Percentiles rank a stretch among this genome's conserved stretches.
These are phyloP conservation scores for Plenodomus biglobosus DNA, from an alignment of 2,329 filamentous ascomycete species.

Conservation along the genomic window DNA sequence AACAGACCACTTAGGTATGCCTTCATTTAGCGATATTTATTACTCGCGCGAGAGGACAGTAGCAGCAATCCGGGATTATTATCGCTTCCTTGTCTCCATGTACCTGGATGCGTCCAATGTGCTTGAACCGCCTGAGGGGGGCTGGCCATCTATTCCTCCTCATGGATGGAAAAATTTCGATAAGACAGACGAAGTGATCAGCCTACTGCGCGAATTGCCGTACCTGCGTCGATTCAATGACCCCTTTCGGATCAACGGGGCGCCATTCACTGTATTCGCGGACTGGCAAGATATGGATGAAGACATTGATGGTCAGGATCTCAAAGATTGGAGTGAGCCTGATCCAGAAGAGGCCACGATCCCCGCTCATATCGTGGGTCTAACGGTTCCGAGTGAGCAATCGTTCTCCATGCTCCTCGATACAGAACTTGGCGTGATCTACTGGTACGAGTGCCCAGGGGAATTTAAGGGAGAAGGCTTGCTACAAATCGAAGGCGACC, in stretches of 20 bases:
- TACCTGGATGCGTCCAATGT: conserved; percentile 12
- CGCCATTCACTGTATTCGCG: conserved; percentile 2
- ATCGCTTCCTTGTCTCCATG: conserved; percentile 13
- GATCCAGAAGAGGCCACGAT: conserved; percentile 1
- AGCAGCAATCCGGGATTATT: conserved; percentile 9
- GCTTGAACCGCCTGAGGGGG: conserved; percentile 9
- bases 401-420: conserved; percentile 10
- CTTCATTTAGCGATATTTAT: conserved; percentile 3
- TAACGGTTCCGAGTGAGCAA: background rate
- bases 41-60: conserved; percentile 12
- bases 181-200: conserved; percentile 14
- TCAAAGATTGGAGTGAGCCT: conserved; percentile 1
- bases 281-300: conserved; percentile 1
- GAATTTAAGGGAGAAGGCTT: background rate
- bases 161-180: conserved; percentile 1
- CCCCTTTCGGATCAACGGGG: conserved; percentile 1
- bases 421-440: conserved; percentile 8
- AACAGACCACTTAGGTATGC: background rate
- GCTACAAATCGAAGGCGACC: conserved; percentile 1
- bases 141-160: conserved; percentile 11
- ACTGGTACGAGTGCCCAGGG: conserved; percentile 7
- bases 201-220: conserved; percentile 14
- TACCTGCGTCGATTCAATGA: conserved; percentile 1
- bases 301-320: conserved; percentile 1
- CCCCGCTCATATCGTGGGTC: conserved; percentile 12